Conservation (phyloP, 805 yeast species). For the Candida glaebosa region DNA sequence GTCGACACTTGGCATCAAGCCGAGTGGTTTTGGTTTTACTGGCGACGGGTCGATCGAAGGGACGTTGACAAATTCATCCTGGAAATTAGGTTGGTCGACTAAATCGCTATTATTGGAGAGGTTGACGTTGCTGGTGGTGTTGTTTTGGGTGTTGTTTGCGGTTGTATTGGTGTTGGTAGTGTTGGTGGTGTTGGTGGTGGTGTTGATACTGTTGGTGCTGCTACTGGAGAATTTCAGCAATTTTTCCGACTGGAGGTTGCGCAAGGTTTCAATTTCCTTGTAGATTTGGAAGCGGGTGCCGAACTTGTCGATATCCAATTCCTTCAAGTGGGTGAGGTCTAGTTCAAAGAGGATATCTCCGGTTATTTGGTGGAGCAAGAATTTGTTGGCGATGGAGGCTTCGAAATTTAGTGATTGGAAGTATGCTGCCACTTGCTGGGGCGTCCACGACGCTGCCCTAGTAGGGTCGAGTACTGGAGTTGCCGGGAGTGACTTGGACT, state of each 20-base stretch:
- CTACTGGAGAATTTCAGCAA: not conserved
- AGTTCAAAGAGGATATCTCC: constrained; percentile 83
- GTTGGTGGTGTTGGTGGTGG: not conserved
- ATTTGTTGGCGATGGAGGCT: constrained; percentile 67
- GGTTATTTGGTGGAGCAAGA: constrained; percentile 82
- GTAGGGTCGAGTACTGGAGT: not conserved
- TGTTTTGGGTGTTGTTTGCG: not conserved
- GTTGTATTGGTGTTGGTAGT: constrained; percentile 7
- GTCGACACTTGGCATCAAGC: constrained; percentile 3
- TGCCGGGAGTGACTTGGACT: not conserved
- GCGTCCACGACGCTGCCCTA: constrained; percentile 68
- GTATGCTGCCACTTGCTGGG: constrained; percentile 79
- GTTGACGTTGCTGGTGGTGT: not conserved
- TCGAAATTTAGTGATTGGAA: constrained; percentile 74
- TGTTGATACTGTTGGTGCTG: not conserved
- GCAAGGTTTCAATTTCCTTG: constrained; percentile 78
- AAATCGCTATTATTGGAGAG: not conserved
- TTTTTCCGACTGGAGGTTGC: constrained; percentile 15
- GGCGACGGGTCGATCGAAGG: not conserved
- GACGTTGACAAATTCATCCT: constrained; percentile 10
- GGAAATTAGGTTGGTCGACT: not conserved
- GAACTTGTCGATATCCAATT: constrained; percentile 85
- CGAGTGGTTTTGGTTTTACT: not conserved
- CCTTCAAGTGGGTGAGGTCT: constrained; percentile 83
- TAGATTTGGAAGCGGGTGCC: constrained; percentile 93